Evolutionary conservation across 2,329 filamentous ascomycete genomes (phyloP), one percentile per base, ranked within the genome.

Genomic region (Thelonectria rubi): DNA sequence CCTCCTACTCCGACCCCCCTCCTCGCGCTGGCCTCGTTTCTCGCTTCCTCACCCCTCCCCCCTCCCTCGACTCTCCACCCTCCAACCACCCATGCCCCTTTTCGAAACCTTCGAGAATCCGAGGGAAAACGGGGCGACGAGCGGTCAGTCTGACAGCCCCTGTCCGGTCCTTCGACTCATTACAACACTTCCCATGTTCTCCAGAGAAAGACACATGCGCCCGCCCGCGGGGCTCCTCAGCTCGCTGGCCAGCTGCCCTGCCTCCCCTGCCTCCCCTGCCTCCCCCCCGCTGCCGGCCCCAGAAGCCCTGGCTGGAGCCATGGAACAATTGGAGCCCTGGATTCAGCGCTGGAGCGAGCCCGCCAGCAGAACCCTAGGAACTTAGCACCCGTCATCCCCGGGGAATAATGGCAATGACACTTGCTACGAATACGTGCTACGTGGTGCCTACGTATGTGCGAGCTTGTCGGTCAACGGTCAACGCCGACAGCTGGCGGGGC

Each of bases 51-150:
- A 60, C 65, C 55, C 63, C 60, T 57, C 62, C 64, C 58, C 61
- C 62, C 45, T 42, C 20, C 62, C 52, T 40, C 66, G n/a, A 66
- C 55, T 71, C 61, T 65, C 62, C 66, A 67, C 68, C 56, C 58
- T 56, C 32, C 53, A 47, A 40, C 57, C 51, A 60, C 67, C 66
- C 69, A 65, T 67, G 62, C 68, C 68, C 68, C 65, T 61, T 72
- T 72, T 72, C 69, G 70, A 72, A 72, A 71, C 68, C 70, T 72
- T 72, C 70, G 68, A 72, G 70, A 72, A 72, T 72, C 58, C 65
- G 54, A 64, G 55, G 61, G 70, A 63, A 71, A 65, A 61, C 43
- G 69, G 69, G 68, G 65, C 65, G 68, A 72, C 67, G 67, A 64
- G 70, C 70, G 70, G 70, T 72, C 69, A 72, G 63, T 60, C 68